A percentile compares a stretch with the other conserved stretches of the same genome.
These are phyloP conservation scores for Trypanosoma scelopori DNA, from an alignment of 208 protist genomes.

Conservation along the genomic window DNA sequence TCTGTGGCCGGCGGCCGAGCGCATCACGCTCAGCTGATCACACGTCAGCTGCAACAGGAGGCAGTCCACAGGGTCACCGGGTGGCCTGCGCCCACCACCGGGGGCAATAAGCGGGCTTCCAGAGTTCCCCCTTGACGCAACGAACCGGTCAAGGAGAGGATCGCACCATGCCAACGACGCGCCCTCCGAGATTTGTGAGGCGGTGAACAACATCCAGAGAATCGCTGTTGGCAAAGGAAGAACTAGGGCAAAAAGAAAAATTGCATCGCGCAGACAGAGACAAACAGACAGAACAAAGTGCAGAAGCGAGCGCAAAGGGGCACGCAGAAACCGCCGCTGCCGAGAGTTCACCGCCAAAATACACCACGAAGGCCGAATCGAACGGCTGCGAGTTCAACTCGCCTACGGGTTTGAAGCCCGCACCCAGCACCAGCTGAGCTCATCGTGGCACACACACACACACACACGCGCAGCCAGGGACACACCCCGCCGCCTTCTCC, in stretches of 20 bases:
- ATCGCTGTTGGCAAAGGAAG: neutral
- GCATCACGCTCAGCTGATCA: neutral
- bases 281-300: neutral
- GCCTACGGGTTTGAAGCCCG: constrained; percentile 93
- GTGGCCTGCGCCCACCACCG: neutral
- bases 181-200: neutral
- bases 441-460: constrained; percentile 68
- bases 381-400: constrained; percentile 92
- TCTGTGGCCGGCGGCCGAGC: neutral
- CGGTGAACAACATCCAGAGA: neutral
- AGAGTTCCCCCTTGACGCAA: neutral
- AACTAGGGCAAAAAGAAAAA: constrained; percentile 7
- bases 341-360: constrained; percentile 46
- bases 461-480: constrained; percentile 53
- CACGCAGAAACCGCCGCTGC: too few relatives aligned
- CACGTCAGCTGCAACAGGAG: neutral
- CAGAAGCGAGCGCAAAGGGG: neutral
- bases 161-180: constrained; percentile 14
- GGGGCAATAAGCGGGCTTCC: neutral
- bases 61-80: constrained; percentile 6
- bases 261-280: neutral
- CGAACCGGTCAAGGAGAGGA: neutral
- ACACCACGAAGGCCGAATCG: constrained; percentile 93
- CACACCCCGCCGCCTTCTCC: too few relatives aligned
- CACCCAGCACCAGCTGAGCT: constrained; percentile 92